These are phyloP conservation scores for Phylloporus scabripes DNA, from an alignment of 768 basidiomycete species.

Conservation along the genomic window DNA sequence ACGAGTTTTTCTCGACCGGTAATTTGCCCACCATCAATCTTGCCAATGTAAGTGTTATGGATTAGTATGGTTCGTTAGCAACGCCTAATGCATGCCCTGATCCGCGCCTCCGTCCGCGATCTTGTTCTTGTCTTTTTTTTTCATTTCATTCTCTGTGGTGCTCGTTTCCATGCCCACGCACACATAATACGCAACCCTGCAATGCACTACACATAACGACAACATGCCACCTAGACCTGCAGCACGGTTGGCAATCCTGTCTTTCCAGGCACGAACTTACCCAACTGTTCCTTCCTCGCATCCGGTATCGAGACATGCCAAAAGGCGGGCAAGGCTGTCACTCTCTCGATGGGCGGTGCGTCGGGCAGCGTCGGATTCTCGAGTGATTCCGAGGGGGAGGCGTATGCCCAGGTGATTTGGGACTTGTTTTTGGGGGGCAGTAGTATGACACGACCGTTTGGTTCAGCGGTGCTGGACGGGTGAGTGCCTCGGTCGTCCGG, in stretches of 20 bases:
- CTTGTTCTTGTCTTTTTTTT: background rate
- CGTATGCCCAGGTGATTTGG: constrained; percentile 68
- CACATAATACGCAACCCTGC: background rate
- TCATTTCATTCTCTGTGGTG: background rate
- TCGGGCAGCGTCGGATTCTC: constrained; percentile 57
- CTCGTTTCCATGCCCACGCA: background rate
- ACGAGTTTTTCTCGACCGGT: constrained; percentile 54
- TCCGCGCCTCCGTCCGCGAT: background rate
- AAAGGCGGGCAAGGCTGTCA: constrained; percentile 55
- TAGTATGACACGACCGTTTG: constrained; percentile 62
- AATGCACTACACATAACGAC: background rate
- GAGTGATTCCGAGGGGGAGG: constrained; percentile 49
- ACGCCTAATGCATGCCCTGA: background rate
- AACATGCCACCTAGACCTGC: constrained; percentile 45
- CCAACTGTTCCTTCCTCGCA: constrained; percentile 57
- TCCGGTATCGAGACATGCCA: constrained; percentile 62
- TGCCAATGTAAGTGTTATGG: constrained; percentile 41
- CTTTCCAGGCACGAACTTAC: constrained; percentile 58
- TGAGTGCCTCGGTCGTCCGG: constrained; percentile 19
- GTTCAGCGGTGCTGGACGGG: constrained; percentile 69
- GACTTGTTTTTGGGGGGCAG: constrained; percentile 59
- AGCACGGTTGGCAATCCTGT: constrained; percentile 49
- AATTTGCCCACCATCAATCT: constrained; percentile 56
- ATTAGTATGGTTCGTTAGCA: background rate
- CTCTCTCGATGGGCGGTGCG: constrained; percentile 56